Evolutionary conservation across 2,329 filamentous ascomycete genomes (phyloP).

Genomic region (Ophiostoma populinum): DNA sequence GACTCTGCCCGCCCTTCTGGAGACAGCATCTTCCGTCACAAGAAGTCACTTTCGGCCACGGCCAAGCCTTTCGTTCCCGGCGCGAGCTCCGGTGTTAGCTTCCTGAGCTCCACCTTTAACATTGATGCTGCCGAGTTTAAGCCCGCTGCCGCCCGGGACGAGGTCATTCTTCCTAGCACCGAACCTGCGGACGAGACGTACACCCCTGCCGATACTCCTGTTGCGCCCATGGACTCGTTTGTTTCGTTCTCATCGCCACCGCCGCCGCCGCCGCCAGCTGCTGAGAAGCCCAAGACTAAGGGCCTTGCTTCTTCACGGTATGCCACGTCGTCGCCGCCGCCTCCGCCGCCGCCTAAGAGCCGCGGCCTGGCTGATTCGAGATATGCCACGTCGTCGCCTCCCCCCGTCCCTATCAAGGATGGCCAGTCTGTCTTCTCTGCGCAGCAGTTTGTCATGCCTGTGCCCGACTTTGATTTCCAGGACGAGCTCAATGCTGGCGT

Average conservation of each 20-base stretch:
- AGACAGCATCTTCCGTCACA: slow-evolving; percentile 25
- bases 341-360: slow-evolving; percentile 23
- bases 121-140: slow-evolving; percentile 6
- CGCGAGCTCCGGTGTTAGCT: slow-evolving; percentile 15
- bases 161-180: slow-evolving; percentile 5
- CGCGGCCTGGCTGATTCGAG: slow-evolving; percentile 27
- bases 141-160: neutral
- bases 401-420: slow-evolving; percentile 15
- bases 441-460: slow-evolving; percentile 4
- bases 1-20: slow-evolving; percentile 33
- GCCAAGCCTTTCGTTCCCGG: slow-evolving; percentile 50
- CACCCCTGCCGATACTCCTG: neutral
- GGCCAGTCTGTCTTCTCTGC: slow-evolving; percentile 9
- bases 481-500: slow-evolving; percentile 7
- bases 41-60: slow-evolving; percentile 49
- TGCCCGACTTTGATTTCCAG: slow-evolving; percentile 1
- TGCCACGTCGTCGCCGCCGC: slow-evolving; percentile 15
- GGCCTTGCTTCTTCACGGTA: slow-evolving; percentile 31
- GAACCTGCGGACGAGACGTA: slow-evolving; percentile 10
- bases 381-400: slow-evolving; percentile 25
- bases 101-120: slow-evolving; percentile 15
- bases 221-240: neutral
- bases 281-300: slow-evolving; percentile 17
- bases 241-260: slow-evolving; percentile 10
- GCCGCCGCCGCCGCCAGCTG: slow-evolving; percentile 12